Percentiles rank a stretch among this genome's conserved stretches.
Conservation (phyloP, 1,284 basidiomycete genomes). For the Jaminaea rosea region DNA sequence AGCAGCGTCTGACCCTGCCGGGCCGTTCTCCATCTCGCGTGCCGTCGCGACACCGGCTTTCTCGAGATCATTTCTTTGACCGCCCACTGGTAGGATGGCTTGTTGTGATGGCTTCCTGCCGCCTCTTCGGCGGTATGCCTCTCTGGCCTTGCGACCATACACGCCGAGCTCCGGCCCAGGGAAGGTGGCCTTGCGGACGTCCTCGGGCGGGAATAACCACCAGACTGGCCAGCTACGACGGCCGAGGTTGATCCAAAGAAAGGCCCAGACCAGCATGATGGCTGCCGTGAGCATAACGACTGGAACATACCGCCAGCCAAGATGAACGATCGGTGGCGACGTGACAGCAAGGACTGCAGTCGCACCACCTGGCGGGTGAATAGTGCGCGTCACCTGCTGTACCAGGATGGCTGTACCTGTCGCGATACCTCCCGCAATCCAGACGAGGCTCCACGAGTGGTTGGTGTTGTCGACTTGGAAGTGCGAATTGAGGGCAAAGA, state of each 20-base stretch:
- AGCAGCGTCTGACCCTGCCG: too few relatives aligned
- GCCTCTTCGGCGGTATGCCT: too few relatives aligned
- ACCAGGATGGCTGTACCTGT: conserved; percentile 18
- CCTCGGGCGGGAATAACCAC: conserved; percentile 8
- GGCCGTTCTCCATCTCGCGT: too few relatives aligned
- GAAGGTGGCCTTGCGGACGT: neutral
- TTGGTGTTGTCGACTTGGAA: conserved; percentile 22
- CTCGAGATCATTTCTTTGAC: too few relatives aligned
- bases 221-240: conserved; percentile 13
- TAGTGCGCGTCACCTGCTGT: conserved; percentile 20
- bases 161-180: neutral
- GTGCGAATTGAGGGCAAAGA: conserved; percentile 20
- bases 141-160: too few relatives aligned
- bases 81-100: too few relatives aligned
- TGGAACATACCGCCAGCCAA: conserved; percentile 23
- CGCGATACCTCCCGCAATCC: conserved; percentile 21
- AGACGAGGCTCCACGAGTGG: conserved; percentile 16
- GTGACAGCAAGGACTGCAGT: conserved; percentile 23
- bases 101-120: too few relatives aligned
- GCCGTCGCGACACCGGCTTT: too few relatives aligned
- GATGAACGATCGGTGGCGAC: conserved; percentile 13
- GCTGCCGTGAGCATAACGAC: conserved; percentile 18
- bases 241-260: conserved; percentile 28
- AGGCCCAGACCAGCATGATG: conserved; percentile 23
- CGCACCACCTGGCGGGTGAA: conserved; percentile 26